phyloP scores from a whole-genome alignment of 169 alveolate genomes.

The Eimeria sp. region DNA sequence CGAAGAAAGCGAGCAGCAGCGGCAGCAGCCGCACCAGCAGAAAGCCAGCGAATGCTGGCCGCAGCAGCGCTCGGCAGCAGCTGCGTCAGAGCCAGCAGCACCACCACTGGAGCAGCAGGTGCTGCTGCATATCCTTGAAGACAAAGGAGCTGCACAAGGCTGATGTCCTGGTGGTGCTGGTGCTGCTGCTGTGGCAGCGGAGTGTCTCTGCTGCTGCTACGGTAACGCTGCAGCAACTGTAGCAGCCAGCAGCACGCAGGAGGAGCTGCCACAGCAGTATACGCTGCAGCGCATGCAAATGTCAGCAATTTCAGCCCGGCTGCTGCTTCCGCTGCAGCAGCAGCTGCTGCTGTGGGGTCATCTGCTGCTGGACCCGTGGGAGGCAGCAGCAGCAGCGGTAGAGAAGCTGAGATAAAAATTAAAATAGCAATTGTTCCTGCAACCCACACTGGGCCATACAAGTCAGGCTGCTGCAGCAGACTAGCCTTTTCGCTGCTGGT shows the following conservation, averaged over 20 bases:
- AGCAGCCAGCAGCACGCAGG: slow-evolving; percentile 59
- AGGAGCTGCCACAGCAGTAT: not conserved
- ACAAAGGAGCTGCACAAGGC: slow-evolving; percentile 38
- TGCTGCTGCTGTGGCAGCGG: slow-evolving; percentile 6
- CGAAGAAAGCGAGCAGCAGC: not conserved
- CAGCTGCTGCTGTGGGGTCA: not conserved
- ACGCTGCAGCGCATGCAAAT: too few species aligned
- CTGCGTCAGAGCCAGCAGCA: slow-evolving; percentile 48
- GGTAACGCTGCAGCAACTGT: slow-evolving; percentile 56
- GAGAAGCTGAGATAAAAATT: not conserved
- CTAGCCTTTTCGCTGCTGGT: slow-evolving; percentile 21
- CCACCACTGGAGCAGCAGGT: slow-evolving; percentile 19
- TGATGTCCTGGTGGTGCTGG: slow-evolving; percentile 7
- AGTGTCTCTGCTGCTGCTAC: not conserved
- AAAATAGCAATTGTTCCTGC: slow-evolving; percentile 10
- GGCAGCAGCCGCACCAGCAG: slow-evolving; percentile 39
- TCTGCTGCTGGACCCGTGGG: not conserved
- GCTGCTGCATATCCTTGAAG: slow-evolving; percentile 54
- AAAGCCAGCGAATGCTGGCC: slow-evolving; percentile 37
- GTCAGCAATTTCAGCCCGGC: too few species aligned
- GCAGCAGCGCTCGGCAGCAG: slow-evolving; percentile 37
- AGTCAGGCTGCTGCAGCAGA: slow-evolving; percentile 32
- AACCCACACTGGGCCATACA: slow-evolving; percentile 39
- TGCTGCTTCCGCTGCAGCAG: slow-evolving; percentile 7
- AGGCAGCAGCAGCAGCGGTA: slow-evolving; percentile 42